Base-by-base conservation (phyloP, 1,139 yeast genomes). In the Chernovozyma sophiae-reginae region DNA sequence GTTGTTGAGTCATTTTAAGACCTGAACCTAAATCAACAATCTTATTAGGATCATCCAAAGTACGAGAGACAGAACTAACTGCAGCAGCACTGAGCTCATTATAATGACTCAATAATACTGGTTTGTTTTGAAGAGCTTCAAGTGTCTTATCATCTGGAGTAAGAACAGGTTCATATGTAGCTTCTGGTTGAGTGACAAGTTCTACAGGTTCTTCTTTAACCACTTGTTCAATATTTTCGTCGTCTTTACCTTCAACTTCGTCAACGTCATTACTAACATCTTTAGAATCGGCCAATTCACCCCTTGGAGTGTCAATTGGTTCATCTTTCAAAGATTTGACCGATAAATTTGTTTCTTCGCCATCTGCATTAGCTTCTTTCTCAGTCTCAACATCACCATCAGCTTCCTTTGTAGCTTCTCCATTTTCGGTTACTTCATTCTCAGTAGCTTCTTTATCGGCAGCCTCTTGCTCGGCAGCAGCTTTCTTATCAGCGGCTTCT, bases 21-120 rank as follows among this genome's bases (percentile, higher is more conserved):
- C 81, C 81, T 31, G 75, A 69, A 40, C 82, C 82, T 44, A 77
- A 62, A 43, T 74, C 72, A 44, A 76, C 58, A 23, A 71, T 56
- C 52, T 74, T 68, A 45, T 72, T 67, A 2, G 79, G 76, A 47
- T 75, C 77, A 40, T 71, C 74, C 41, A 76, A 59, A 31, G 58
- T 58, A 34, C 65, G 65, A 34, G 73, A 58, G 46, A 71, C 59
- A 4, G 79, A 66, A 31, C 67, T 68, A 41, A 62, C 54, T n/a
- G 79, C 78, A 28, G 74, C 60, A 6, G 67, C 56, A 45, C 72
- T 74, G 47, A 76, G 66, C 39, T 68, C 77, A 43, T 68, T 58
- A 57, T 75, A 77, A 39, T 72, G 67, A 42, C 54, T 55, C 45
- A 73, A 61, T 53, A 77, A 56, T 29, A 63, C 61, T 23, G 82